These are phyloP conservation scores for Candida michaelii DNA, from an alignment of 805 yeast species.

Conservation along the genomic window DNA sequence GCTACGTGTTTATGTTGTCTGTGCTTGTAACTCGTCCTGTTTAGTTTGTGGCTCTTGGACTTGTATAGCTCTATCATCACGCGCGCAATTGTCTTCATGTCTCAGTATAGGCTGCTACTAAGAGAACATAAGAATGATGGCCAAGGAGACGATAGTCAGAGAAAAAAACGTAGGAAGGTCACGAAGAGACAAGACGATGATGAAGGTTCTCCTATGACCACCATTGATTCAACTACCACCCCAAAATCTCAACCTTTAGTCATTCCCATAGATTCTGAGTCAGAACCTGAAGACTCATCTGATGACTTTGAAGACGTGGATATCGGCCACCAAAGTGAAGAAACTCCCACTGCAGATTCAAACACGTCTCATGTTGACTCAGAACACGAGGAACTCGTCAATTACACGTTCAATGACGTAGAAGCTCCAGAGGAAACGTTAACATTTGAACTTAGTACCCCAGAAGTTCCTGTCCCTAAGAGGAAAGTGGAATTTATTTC, in stretches of 20 bases:
- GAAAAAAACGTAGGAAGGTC: conserved; percentile 1
- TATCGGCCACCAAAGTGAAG: conserved; percentile 6
- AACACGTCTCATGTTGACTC: no score
- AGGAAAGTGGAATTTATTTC: conserved; percentile 38
- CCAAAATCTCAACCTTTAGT: no score
- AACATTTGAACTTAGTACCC: conserved; percentile 5
- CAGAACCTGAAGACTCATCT: conserved; percentile 14
- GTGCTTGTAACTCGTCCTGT: no score
- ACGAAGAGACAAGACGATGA: no score
- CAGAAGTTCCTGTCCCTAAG: conserved; percentile 19
- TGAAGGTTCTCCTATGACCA: no score
- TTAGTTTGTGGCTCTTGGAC: no score
- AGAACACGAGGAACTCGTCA: conserved; percentile 1
- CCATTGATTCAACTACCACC: no score
- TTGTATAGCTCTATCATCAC: no score
- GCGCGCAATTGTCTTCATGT: conserved; percentile 1
- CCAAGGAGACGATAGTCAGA: background rate
- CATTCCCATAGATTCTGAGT: no score
- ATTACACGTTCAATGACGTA: background rate
- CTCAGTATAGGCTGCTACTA: conserved; percentile 15
- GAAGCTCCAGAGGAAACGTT: conserved; percentile 4
- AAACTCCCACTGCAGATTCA: no score
- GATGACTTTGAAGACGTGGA: conserved; percentile 27
- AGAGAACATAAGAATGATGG: conserved; percentile 8
- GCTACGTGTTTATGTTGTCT: no score